Evolutionary conservation across 129 eudicot genomes (phyloP).

Genomic region (Escallonia herrerae): DNA sequence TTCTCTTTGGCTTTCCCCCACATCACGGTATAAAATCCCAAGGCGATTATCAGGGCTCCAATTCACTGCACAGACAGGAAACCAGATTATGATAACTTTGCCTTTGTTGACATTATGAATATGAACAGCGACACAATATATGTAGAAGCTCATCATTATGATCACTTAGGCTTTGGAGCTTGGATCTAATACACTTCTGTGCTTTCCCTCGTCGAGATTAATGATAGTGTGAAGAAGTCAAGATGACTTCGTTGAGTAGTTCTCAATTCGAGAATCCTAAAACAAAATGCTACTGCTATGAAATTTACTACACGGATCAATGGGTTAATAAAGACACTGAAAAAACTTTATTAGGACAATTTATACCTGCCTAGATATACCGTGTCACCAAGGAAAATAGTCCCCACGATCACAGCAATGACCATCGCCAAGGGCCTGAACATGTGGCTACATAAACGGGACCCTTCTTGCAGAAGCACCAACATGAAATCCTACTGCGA

Average conservation of each 20-base stretch:
- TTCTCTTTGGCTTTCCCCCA: slow-evolving; percentile 60
- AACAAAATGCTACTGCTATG: no score
- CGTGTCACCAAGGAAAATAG: slow-evolving; percentile 14
- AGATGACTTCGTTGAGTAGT: no score
- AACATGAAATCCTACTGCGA: slow-evolving; percentile 33
- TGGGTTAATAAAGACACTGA: neutral
- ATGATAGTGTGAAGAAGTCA: no score
- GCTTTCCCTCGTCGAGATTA: no score
- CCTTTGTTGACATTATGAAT: no score
- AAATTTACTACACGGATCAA: neutral
- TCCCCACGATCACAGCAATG: slow-evolving; percentile 12
- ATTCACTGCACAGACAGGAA: slow-evolving; percentile 43
- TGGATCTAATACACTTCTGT: neutral
- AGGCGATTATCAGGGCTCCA: slow-evolving; percentile 44
- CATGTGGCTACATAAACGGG: slow-evolving; percentile 22
- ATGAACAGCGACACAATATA: neutral
- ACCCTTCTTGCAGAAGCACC: slow-evolving; percentile 20
- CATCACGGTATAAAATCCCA: slow-evolving; percentile 68
- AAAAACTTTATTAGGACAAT: neutral
- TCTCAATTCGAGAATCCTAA: no score
- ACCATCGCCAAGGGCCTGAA: slow-evolving; percentile 20
- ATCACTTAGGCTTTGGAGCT: no score
- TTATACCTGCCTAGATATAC: slow-evolving; percentile 27
- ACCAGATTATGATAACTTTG: neutral
- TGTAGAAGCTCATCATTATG: no score